Conservation (phyloP, 345 rosid genomes). For the Syzygium oleosum region DNA sequence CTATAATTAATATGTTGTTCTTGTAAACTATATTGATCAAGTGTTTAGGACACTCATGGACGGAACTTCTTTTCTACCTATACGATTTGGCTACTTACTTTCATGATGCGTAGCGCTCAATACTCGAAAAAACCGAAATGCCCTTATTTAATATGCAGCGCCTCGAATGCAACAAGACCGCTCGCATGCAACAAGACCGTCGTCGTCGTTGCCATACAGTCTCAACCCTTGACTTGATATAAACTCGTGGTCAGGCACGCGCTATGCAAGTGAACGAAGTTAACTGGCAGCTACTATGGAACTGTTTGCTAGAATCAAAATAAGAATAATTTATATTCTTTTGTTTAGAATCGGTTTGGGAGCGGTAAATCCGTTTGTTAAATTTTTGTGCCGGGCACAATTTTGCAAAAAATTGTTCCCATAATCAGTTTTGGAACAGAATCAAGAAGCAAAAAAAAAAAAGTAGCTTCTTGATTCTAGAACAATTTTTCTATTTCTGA, state of each 20-base stretch:
- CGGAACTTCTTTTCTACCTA: background rate
- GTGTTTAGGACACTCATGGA: rapidly evolving
- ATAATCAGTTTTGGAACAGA: too few species aligned
- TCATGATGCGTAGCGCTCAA: background rate
- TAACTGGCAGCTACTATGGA: rapidly evolving
- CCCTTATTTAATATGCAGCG: background rate
- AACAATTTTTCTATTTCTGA: too few species aligned
- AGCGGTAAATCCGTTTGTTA: too few species aligned
- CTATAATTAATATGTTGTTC: background rate
- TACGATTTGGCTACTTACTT: rapidly evolving
- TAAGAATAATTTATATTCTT: too few species aligned
- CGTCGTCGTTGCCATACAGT: background rate
- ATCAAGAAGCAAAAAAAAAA: too few species aligned
- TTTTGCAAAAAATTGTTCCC: too few species aligned
- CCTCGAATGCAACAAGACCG: background rate
- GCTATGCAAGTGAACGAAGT: too few species aligned
- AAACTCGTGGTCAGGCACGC: background rate
- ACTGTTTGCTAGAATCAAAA: too few species aligned
- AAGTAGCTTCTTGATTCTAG: too few species aligned
- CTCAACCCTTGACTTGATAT: background rate
- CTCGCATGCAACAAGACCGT: rapidly evolving
- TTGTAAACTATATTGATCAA: background rate
- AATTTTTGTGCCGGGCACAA: too few species aligned
- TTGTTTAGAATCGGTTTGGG: too few species aligned
- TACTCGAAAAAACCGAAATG: background rate